Evolutionary conservation across 1,284 basidiomycete genomes (phyloP).

Genomic region (Farysia itapuensis): DNA sequence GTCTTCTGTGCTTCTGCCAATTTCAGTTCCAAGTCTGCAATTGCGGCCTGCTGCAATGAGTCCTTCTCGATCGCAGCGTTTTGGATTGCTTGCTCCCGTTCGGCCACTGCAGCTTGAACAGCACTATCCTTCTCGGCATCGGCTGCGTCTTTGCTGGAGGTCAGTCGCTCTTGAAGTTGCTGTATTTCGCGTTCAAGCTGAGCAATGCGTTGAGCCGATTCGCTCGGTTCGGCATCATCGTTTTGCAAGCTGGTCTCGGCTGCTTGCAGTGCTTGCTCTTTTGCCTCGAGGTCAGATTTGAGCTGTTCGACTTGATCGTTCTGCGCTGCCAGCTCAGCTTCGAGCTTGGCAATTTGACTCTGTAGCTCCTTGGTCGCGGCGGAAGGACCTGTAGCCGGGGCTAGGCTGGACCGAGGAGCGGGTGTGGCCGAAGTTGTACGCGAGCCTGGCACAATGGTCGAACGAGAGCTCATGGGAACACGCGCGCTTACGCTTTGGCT

Average conservation of each 20-base stretch:
- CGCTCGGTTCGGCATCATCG: slow-evolving; percentile 35
- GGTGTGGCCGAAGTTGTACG: slow-evolving; percentile 9
- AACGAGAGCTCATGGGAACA: too few species aligned
- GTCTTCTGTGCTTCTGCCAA: slow-evolving; percentile 7
- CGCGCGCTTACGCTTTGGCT: too few species aligned
- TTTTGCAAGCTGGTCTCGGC: slow-evolving; percentile 37
- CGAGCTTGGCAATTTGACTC: slow-evolving; percentile 30
- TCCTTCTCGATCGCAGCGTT: slow-evolving; percentile 6
- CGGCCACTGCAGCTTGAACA: slow-evolving; percentile 3
- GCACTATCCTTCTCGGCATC: slow-evolving; percentile 10
- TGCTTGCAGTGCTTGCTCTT: slow-evolving; percentile 39
- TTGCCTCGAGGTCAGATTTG: slow-evolving; percentile 37
- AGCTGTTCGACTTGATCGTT: slow-evolving; percentile 34
- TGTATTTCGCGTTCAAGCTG: slow-evolving; percentile 2
- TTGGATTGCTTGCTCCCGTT: slow-evolving; percentile 19
- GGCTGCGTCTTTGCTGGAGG: slow-evolving; percentile 8
- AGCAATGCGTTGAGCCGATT: too few species aligned
- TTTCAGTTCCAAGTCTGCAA: slow-evolving; percentile 12
- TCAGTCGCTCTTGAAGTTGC: slow-evolving; percentile 13
- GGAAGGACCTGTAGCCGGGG: slow-evolving; percentile 8
- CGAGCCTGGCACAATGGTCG: too few species aligned
- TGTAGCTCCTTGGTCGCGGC: slow-evolving; percentile 30
- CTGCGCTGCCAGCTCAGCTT: slow-evolving; percentile 38
- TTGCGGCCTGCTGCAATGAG: slow-evolving; percentile 12
- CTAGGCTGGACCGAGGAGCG: slow-evolving; percentile 13